A percentile compares a stretch with the other conserved stretches of the same genome.
Evolutionary conservation across 345 rosid genomes (phyloP).

Genomic region (Eucalyptus rudis): DNA sequence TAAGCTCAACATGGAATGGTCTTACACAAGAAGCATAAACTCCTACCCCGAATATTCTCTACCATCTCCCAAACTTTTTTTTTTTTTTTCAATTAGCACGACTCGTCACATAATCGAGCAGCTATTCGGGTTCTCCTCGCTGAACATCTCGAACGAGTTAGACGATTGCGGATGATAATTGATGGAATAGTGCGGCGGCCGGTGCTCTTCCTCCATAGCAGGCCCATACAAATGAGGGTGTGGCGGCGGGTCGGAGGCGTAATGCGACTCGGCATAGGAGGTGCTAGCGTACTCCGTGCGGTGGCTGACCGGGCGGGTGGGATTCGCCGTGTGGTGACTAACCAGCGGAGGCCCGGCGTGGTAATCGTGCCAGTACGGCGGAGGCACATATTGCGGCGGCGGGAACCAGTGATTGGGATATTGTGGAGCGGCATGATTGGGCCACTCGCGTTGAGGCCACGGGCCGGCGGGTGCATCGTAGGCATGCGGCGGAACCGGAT

Average conservation of each 20-base stretch:
- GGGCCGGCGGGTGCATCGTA: neutral
- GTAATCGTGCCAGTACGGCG: neutral
- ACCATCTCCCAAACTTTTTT: neutral
- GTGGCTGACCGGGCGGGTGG: neutral
- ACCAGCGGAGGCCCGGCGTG: neutral
- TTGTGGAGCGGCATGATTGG: neutral
- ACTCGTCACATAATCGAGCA: neutral
- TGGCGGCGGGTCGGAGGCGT: neutral
- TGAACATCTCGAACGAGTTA: neutral
- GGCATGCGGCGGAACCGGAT: neutral
- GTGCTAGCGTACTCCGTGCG: neutral
- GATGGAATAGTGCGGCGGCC: neutral
- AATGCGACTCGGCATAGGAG: neutral
- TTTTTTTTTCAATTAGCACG: neutral
- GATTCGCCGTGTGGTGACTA: neutral
- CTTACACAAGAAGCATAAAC: neutral
- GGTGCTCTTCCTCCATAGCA: neutral
- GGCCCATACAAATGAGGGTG: neutral
- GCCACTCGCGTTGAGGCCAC: neutral
- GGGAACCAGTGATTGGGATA: neutral
- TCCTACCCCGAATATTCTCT: neutral
- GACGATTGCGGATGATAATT: neutral
- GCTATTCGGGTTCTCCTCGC: slow-evolving; percentile 1
- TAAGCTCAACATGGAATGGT: neutral
- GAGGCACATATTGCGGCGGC: neutral